Evolutionary conservation across 108 stramenopile species (phyloP), one percentile per base, ranked within the genome.

Genomic region (Parietichytrium sp.): DNA sequence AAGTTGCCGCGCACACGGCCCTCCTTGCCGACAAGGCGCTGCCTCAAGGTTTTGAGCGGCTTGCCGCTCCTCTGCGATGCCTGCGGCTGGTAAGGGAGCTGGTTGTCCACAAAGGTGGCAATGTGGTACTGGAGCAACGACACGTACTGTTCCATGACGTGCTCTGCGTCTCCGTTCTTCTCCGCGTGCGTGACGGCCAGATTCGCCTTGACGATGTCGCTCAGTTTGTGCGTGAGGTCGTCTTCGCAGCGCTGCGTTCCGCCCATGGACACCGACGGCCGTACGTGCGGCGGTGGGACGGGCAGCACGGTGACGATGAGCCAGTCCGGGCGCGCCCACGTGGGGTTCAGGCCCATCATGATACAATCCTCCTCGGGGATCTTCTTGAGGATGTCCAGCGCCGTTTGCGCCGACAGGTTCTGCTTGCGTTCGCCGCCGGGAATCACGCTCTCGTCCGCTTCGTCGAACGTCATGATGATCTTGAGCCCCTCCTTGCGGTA

Each of bases 1-100:
- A 99, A 90, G 82, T 99, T 99, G 48, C 97, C 97, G 51, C 98
- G 94, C 83, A 99, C 94, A 31, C 98, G 93, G n/a, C 98, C 98
- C 82, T 96, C 96, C 88, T 98, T 99, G 16, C 96, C 96, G 80
- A 95, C 95, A n/a, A 98, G 89, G 15, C 98, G 85, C 82, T 95
- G 93, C 25, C 92, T 86, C 47, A 98, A 85, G 29, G 98, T 97
- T 86, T 99, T 99, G 55, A 99, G 91, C 10, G 96, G 96, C 54
- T 95, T 93, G n/a, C 98, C 98, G 78, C 89, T 91, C 48, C 94
- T 90, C 80, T 98, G 97, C 13, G 92, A 95, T 55, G 95, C 93
- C 82, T 96, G 96, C n/a, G 84, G 55, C 90, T 93, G 92, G 42
- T 93, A 94, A 15, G 92, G 85, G 52, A 95, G 55, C 82, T 96